Evolutionary conservation across 78 protist species (phyloP), one percentile per base, ranked within the genome.

Genomic region (Dictyostelium brefeldianum): DNA sequence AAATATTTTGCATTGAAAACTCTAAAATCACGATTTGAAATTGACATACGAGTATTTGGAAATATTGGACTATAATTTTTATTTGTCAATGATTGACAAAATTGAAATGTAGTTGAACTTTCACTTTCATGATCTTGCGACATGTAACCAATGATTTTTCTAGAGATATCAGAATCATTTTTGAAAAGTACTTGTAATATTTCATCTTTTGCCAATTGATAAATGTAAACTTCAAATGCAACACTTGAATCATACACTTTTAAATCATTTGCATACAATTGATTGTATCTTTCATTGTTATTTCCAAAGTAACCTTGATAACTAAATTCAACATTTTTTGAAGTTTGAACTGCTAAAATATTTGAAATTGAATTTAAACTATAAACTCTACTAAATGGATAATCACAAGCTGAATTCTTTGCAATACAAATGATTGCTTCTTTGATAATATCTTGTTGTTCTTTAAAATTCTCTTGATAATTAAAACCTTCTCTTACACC

Each of bases 41-140:
- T 46, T n/a, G 77, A 20, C 65, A 67, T 12, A 47, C 93, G 56
- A 1, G 93, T 65, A 20, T 74, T 56, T 87, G 93, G 93, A 73
- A 77, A 87, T 1, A 65, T 8, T 25, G 70, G 25, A 20, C 65
- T 27, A n/a, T 77, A 11, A 17, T 6, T 14, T 11, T 87, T 87
- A 8, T 51, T 29, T 17, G 93, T 75, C 50, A 87, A 18, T 11
- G 59, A 17, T 62, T 62, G 70, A 11, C 70, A 62, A 18, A 67
- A 31, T 67, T 41, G 18, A 3, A 51, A 51, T 27, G 36, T 15
- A 62, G 25, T 59, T 56, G 57, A 65, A 46, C 82, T 54, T 43
- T 74, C 91, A 54, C 22, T 18, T 8, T 87, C 93, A 51, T 87
- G 71, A 50, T 87, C 93, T 67, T 62, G 70, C 2, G 70, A 62